Conservation (phyloP, 352 stramenopile genomes). For the Phytopythium delawarense region DNA sequence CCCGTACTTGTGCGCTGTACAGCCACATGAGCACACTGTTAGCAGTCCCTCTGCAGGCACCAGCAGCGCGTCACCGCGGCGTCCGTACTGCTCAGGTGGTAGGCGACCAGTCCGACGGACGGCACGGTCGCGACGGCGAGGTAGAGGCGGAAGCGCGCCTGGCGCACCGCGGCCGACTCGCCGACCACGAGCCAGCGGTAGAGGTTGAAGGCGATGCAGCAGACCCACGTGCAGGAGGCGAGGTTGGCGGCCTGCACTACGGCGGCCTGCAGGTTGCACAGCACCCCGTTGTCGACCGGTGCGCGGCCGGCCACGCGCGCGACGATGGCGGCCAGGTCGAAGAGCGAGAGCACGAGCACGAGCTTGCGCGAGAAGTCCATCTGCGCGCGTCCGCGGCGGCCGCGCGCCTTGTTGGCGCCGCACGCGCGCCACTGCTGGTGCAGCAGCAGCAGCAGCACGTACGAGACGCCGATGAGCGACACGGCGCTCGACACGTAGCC, state of each 20-base stretch:
- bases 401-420: slow-evolving; percentile 10
- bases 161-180: slow-evolving; percentile 62
- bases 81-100: slow-evolving; percentile 45
- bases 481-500: slow-evolving; percentile 43
- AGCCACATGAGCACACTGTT: background rate
- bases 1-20: slow-evolving; percentile 52
- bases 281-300: slow-evolving; percentile 29
- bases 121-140: slow-evolving; percentile 50
- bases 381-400: slow-evolving; percentile 11
- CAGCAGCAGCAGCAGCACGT: slow-evolving; percentile 60
- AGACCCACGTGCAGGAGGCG: slow-evolving; percentile 65
- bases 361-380: slow-evolving; percentile 70
- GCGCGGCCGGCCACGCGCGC: slow-evolving; percentile 51
- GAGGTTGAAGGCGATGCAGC: slow-evolving; percentile 77
- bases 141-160: slow-evolving; percentile 53
- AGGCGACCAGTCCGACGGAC: slow-evolving; percentile 41
- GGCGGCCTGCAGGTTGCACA: slow-evolving; percentile 54
- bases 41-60: background rate
- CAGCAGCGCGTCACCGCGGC: background rate
- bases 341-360: slow-evolving; percentile 64
- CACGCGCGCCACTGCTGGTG: slow-evolving; percentile 26
- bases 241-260: slow-evolving; percentile 55
- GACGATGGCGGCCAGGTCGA: slow-evolving; percentile 55
- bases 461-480: slow-evolving; percentile 57
- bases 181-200: slow-evolving; percentile 76